Evolutionary conservation across 768 basidiomycete species (phyloP).

Genomic region (Tylopilus intermedius): DNA sequence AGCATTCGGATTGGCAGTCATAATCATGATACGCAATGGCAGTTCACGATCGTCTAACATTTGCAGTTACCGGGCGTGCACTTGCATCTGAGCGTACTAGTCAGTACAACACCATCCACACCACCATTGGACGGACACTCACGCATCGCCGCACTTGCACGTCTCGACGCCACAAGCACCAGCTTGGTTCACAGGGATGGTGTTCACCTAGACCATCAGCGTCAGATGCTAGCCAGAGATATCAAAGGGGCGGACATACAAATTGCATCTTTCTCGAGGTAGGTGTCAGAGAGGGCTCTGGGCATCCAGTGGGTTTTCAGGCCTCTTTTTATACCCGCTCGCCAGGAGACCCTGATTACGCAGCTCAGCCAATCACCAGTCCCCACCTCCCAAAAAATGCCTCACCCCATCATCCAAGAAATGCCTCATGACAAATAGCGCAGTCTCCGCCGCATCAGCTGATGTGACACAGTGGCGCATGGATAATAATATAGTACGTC

Average conservation of each 20-base stretch:
- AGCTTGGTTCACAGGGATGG: slow-evolving; percentile 15
- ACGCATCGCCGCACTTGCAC: slow-evolving; percentile 14
- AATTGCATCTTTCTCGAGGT: slow-evolving; percentile 10
- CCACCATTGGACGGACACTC: background rate
- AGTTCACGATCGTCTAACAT: background rate
- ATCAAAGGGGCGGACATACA: slow-evolving; percentile 1
- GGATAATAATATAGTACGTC: too few relatives aligned
- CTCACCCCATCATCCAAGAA: too few relatives aligned
- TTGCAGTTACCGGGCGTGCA: slow-evolving; percentile 2
- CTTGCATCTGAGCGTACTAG: slow-evolving; percentile 7
- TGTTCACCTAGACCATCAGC: slow-evolving; percentile 6
- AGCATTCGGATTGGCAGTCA: too few relatives aligned
- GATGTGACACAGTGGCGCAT: too few relatives aligned
- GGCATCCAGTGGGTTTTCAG: background rate
- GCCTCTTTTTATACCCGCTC: slow-evolving; percentile 8
- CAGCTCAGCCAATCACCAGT: background rate
- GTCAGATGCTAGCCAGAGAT: background rate
- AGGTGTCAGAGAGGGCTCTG: background rate
- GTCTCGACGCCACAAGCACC: slow-evolving; percentile 1
- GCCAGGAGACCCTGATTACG: background rate
- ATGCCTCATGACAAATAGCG: too few relatives aligned
- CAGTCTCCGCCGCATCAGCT: too few relatives aligned
- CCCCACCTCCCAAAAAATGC: too few relatives aligned
- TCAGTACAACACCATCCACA: background rate
- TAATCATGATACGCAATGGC: background rate